Conservation (phyloP, 352 stramenopile species). For the Phytophthora tubulina region DNA sequence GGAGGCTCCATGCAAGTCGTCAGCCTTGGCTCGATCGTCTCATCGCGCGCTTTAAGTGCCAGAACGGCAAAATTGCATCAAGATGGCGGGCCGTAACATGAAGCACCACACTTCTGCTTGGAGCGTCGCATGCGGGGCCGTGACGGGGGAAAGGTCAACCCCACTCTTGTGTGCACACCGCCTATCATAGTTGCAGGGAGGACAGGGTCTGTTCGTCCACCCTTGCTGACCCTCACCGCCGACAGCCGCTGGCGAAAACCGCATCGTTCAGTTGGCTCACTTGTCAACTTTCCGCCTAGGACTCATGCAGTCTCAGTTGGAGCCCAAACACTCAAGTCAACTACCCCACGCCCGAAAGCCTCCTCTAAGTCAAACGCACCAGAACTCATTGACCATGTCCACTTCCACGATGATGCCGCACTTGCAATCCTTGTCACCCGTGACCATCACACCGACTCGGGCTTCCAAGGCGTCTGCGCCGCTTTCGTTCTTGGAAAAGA, state of each 20-base stretch:
- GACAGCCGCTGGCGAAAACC: slow-evolving; percentile 32
- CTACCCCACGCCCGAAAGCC: neutral
- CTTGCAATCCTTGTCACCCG: slow-evolving; percentile 36
- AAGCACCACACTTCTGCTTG: slow-evolving; percentile 25
- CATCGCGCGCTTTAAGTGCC: too few species aligned
- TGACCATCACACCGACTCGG: slow-evolving; percentile 36
- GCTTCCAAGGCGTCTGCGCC: slow-evolving; percentile 40
- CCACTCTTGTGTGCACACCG: neutral
- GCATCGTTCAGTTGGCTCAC: slow-evolving; percentile 39
- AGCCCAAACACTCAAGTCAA: slow-evolving; percentile 31
- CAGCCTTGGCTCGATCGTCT: too few species aligned
- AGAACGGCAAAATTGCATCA: neutral
- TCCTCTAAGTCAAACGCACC: neutral
- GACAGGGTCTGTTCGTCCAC: slow-evolving; percentile 28
- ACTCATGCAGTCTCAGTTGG: slow-evolving; percentile 24
- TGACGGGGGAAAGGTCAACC: slow-evolving; percentile 20
- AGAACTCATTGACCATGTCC: slow-evolving; percentile 29
- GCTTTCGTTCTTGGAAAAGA: slow-evolving; percentile 45
- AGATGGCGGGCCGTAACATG: slow-evolving; percentile 16
- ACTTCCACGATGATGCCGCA: slow-evolving; percentile 36
- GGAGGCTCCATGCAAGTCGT: neutral
- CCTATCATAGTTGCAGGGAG: slow-evolving; percentile 23
- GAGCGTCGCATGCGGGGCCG: slow-evolving; percentile 29
- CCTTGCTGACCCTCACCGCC: slow-evolving; percentile 25
- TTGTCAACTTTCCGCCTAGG: slow-evolving; percentile 43